Percentiles rank a stretch among this genome's conserved stretches.
Conservation (phyloP, 495 filamentous ascomycete genomes). For the Aspergillus affinis region DNA sequence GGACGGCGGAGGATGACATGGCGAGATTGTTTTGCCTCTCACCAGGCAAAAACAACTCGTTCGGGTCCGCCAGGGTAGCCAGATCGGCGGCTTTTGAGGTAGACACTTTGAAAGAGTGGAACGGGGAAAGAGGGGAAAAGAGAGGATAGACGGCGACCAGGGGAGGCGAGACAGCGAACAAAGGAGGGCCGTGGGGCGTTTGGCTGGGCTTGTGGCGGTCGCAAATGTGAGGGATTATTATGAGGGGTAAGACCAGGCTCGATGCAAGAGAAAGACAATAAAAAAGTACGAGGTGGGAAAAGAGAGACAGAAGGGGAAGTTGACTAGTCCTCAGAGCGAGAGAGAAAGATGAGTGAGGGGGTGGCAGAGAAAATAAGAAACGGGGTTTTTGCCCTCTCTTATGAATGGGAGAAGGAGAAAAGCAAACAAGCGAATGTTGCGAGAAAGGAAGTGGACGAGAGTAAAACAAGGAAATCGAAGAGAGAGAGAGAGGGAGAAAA, state of each 20-base stretch:
- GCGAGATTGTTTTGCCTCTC: constrained; percentile 54
- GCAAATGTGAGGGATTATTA: constrained; percentile 15
- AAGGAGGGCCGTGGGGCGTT: constrained; percentile 23
- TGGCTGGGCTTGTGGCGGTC: constrained; percentile 14
- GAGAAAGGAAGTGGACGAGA: neutral
- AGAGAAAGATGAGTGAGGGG: neutral
- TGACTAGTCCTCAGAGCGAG: neutral
- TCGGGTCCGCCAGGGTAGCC: constrained; percentile 46
- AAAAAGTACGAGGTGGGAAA: constrained; percentile 9
- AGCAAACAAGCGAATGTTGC: constrained; percentile 12
- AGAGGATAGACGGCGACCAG: constrained; percentile 7
- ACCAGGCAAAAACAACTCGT: constrained; percentile 50
- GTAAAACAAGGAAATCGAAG: neutral
- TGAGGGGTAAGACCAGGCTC: neutral
- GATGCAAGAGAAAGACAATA: neutral
- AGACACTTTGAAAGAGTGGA: constrained; percentile 22
- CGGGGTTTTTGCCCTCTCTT: constrained; percentile 8
- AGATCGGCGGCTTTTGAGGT: constrained; percentile 33
- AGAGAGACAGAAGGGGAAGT: constrained; percentile 4
- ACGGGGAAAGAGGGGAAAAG: constrained; percentile 9
- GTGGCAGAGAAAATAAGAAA: constrained; percentile 13
- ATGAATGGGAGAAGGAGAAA: neutral
- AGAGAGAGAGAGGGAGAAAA: constrained; percentile 3
- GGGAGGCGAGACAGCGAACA: constrained; percentile 5
- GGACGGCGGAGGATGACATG: constrained; percentile 71